Evolutionary conservation across 352 stramenopile genomes (phyloP), one percentile per base, ranked within the genome.

Genomic region (Phytopythium litorale): DNA sequence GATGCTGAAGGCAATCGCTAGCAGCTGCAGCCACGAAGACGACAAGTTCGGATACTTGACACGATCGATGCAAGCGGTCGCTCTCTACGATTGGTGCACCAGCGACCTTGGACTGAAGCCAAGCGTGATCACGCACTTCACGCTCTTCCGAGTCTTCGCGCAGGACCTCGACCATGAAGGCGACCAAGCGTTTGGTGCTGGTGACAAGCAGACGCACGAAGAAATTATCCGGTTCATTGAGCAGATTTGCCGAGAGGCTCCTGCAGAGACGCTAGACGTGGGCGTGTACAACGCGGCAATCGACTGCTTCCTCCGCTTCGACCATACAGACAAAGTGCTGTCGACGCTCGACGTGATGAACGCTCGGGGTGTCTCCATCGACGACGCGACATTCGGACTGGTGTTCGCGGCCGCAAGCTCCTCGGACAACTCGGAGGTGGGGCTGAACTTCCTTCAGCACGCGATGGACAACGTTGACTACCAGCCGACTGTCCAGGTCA

Each of bases 281-380:
- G 73, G 72, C 19, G 84, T 90, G 30, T 81, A 85, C 37, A 91
- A 91, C 58, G 76, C 81, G 28, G 81, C 71, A 2, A 76, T 93
- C 43, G 81, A 89, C 56, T 89, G 75, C 52, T 84, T 84, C 25
- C 72, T 86, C 18, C 72, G 63, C 16, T 60, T 75, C n/a, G 73
- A 74, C n/a, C 71, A 89, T 15, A 65, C 76, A 8, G 66, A 85
- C 16, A 55, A 62, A 43, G 71, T 70, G 1, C 87, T 89, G 54
- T 62, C 79, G 21, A 49, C 90, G 42, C 89, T 84, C 61, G 83
- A 87, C 64, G 69, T 71, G 18, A 88, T 93, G 80, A 67, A 72
- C n/a, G 64, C 58, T 18, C 67, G 78, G 12, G 68, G 64, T 0
- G 69, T 89, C 55, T 13, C 67, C 25, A 70, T 73, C 3, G 77